Evolutionary conservation across 2,329 filamentous ascomycete genomes (phyloP).

Genomic region (Talaromyces sp.): DNA sequence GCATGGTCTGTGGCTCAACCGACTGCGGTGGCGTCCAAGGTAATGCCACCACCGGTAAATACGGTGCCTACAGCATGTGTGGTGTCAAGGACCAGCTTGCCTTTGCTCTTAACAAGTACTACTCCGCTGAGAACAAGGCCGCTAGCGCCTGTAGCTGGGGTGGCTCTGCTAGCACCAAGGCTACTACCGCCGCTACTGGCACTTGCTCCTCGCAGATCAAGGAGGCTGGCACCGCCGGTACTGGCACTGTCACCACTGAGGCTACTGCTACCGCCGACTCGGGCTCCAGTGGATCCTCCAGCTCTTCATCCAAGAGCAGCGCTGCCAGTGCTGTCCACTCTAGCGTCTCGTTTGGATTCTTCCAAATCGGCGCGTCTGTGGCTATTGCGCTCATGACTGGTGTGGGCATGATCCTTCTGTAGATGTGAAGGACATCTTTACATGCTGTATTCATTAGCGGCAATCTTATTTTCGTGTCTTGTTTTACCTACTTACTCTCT

Average conservation of each 20-base stretch:
- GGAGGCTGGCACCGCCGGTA: conserved; percentile 44
- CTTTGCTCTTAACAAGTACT: conserved; percentile 50
- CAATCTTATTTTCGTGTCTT: conserved; percentile 1
- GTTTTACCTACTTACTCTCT: conserved; percentile 3
- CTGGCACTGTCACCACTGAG: conserved; percentile 43
- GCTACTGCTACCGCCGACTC: conserved; percentile 29
- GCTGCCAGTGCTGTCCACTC: conserved; percentile 28
- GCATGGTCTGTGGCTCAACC: conserved; percentile 43
- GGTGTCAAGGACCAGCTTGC: conserved; percentile 45
- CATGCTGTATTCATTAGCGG: not conserved
- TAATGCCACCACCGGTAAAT: conserved; percentile 45
- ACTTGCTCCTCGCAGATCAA: conserved; percentile 42
- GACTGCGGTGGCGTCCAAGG: conserved; percentile 43
- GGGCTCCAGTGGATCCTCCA: conserved; percentile 7
- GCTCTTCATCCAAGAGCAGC: conserved; percentile 23
- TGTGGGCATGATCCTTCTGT: conserved; percentile 45
- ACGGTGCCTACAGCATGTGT: conserved; percentile 54
- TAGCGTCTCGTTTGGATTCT: conserved; percentile 32
- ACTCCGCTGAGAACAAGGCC: conserved; percentile 40
- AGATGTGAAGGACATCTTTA: conserved; percentile 3
- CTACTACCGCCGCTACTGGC: conserved; percentile 38
- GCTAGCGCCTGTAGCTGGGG: conserved; percentile 47
- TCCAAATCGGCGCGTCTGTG: conserved; percentile 39
- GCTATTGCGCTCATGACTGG: conserved; percentile 40
- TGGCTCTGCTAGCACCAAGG: conserved; percentile 44